Conservation (phyloP, 2,329 filamentous ascomycete genomes). For the Fusarium papillatum region DNA sequence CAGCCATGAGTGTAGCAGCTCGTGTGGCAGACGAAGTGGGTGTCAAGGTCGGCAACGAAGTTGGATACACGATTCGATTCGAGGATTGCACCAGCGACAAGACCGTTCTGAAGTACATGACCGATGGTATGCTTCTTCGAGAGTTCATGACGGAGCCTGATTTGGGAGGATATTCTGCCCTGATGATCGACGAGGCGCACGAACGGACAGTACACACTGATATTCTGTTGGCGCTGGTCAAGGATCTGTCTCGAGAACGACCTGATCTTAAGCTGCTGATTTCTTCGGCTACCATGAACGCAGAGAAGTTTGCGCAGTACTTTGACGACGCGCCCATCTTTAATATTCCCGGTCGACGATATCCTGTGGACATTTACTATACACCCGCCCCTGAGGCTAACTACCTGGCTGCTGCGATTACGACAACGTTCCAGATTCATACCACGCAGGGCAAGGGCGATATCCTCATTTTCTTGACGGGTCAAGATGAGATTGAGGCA, state of each 20-base stretch:
- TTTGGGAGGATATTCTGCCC: conserved; percentile 82
- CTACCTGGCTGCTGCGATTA: conserved; percentile 91
- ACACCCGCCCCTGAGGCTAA: conserved; percentile 93
- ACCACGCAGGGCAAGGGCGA: conserved; percentile 88
- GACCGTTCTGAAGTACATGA: conserved; percentile 96
- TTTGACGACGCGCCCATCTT: conserved; percentile 96
- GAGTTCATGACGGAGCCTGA: conserved; percentile 93
- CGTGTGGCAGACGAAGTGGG: conserved; percentile 96
- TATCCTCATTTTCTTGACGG: conserved; percentile 94
- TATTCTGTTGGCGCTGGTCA: conserved; percentile 88
- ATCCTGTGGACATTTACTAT: conserved; percentile 93
- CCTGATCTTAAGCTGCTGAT: conserved; percentile 93
- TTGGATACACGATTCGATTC: conserved; percentile 95
- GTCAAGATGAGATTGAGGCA: conserved; percentile 95
- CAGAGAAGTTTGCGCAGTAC: conserved; percentile 90
- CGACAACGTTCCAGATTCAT: conserved; percentile 96
- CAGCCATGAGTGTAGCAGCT: conserved; percentile 97
- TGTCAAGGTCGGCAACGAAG: conserved; percentile 89
- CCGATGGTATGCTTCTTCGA: conserved; percentile 93
- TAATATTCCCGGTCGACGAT: conserved; percentile 91
- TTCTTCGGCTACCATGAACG: conserved; percentile 94
- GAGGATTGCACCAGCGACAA: conserved; percentile 94
- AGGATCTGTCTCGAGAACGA: conserved; percentile 86
- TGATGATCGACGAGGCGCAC: conserved; percentile 99
- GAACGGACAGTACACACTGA: conserved; percentile 94